phyloP scores from a whole-genome alignment of 2,329 filamentous ascomycete species.

The Hypomyces rosellus region DNA sequence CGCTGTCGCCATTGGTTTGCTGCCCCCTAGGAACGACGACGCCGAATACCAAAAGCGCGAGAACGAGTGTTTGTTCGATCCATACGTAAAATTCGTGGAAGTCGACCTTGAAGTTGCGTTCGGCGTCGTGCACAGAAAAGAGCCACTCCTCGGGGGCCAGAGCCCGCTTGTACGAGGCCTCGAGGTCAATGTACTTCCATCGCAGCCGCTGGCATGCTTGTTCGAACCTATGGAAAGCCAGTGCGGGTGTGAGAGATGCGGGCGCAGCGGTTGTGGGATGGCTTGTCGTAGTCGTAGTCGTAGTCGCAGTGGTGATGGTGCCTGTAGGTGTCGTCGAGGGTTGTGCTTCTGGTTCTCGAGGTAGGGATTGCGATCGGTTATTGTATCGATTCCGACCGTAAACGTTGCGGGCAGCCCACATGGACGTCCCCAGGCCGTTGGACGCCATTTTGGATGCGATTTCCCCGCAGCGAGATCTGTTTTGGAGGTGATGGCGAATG shows the following conservation, averaged over 20 bases:
- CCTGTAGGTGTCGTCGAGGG: background rate
- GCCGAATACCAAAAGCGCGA: constrained; percentile 58
- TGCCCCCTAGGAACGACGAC: constrained; percentile 38
- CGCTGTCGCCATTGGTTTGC: constrained; percentile 10
- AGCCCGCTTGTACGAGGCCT: constrained; percentile 49
- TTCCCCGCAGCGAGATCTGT: background rate
- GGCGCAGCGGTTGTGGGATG: constrained; percentile 13
- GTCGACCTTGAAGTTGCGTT: constrained; percentile 70
- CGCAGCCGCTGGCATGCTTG: constrained; percentile 55
- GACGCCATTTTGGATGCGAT: background rate
- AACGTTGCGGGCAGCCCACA: constrained; percentile 10
- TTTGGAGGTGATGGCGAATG: background rate
- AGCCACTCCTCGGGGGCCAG: constrained; percentile 29
- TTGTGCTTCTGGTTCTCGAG: constrained; percentile 2
- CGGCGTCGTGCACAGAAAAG: constrained; percentile 39
- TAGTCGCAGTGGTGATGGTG: background rate
- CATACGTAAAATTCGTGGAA: constrained; percentile 72
- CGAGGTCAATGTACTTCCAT: constrained; percentile 58
- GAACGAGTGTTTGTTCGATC: constrained; percentile 63
- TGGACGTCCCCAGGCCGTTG: constrained; percentile 9
- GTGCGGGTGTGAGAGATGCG: constrained; percentile 19
- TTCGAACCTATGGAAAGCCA: constrained; percentile 51
- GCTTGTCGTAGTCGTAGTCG: constrained; percentile 1
- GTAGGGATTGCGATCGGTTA: constrained; percentile 13
- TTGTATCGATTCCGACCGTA: constrained; percentile 5